Conservation (phyloP, 2,329 filamentous ascomycete species). For the Fusarium brevicatenulatum region DNA sequence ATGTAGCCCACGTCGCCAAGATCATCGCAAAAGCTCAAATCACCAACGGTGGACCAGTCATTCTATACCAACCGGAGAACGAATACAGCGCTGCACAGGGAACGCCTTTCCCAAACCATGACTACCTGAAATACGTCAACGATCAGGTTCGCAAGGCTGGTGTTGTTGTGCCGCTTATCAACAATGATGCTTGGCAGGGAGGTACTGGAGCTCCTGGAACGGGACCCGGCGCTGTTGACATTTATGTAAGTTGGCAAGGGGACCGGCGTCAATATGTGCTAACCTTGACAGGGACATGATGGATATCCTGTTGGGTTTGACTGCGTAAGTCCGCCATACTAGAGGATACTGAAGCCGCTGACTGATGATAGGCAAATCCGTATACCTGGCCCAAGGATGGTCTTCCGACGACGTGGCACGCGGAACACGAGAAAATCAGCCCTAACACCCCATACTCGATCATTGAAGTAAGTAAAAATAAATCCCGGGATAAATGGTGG, state of each 20-base stretch:
- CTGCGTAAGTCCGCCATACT: slow-evolving; percentile 50
- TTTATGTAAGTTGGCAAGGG: slow-evolving; percentile 56
- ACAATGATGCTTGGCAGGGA: slow-evolving; percentile 72
- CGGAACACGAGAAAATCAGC: slow-evolving; percentile 68
- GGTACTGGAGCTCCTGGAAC: slow-evolving; percentile 74
- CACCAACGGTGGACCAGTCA: slow-evolving; percentile 82
- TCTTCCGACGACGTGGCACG: slow-evolving; percentile 59
- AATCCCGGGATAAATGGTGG: no score
- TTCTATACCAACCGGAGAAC: slow-evolving; percentile 84
- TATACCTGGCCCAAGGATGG: slow-evolving; percentile 45
- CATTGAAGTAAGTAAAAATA: slow-evolving; percentile 45
- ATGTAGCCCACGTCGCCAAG: slow-evolving; percentile 68
- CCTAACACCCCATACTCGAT: slow-evolving; percentile 73
- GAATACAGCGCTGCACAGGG: slow-evolving; percentile 71
- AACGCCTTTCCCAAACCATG: slow-evolving; percentile 69
- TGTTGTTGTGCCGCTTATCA: slow-evolving; percentile 79
- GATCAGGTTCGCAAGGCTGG: slow-evolving; percentile 74
- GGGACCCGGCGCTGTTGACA: slow-evolving; percentile 63
- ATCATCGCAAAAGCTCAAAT: slow-evolving; percentile 81
- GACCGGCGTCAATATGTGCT: no score
- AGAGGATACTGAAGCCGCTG: no score
- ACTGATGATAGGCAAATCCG: slow-evolving; percentile 57
- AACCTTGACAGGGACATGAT: slow-evolving; percentile 60
- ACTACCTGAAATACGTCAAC: slow-evolving; percentile 77
- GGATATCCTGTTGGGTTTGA: slow-evolving; percentile 70